Evolutionary conservation across 2,329 filamentous ascomycete species (phyloP).

Genomic region (Microsporum canis): DNA sequence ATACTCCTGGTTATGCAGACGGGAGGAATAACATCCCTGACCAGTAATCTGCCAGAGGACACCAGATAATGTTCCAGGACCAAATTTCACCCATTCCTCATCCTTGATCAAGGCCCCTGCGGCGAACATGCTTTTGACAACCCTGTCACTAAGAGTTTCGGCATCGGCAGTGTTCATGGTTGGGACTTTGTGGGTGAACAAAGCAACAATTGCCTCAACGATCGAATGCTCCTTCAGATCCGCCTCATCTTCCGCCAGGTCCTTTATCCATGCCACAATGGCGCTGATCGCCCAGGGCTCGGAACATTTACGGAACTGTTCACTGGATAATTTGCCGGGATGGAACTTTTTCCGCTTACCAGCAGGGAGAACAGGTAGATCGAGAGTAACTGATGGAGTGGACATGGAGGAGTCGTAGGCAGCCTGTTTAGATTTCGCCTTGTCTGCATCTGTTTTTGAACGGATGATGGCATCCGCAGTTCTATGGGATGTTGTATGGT

Average conservation of each 20-base stretch:
- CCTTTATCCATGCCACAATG: constrained; percentile 76
- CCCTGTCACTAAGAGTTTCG: constrained; percentile 66
- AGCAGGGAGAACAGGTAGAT: constrained; percentile 71
- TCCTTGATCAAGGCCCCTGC: constrained; percentile 70
- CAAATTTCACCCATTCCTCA: constrained; percentile 97
- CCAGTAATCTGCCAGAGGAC: constrained; percentile 90
- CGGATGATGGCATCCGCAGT: constrained; percentile 67
- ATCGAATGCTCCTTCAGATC: constrained; percentile 77
- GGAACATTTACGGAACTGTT: constrained; percentile 70
- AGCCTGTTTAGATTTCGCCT: constrained; percentile 41
- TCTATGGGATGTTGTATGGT: constrained; percentile 64
- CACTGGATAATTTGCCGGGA: constrained; percentile 66
- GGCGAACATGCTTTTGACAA: constrained; percentile 69
- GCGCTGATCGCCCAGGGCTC: constrained; percentile 90
- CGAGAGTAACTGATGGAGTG: constrained; percentile 51
- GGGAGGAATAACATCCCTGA: constrained; percentile 78
- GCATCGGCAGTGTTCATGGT: constrained; percentile 98
- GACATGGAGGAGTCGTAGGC: constrained; percentile 16
- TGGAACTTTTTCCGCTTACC: constrained; percentile 74
- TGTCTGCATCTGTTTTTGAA: constrained; percentile 87
- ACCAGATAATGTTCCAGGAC: constrained; percentile 66
- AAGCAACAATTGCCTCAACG: constrained; percentile 71
- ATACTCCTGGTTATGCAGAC: constrained; percentile 56
- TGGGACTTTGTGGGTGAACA: constrained; percentile 90
- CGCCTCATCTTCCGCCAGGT: constrained; percentile 80